Conservation (phyloP, 2,329 filamentous ascomycete genomes). For the Fusarium secorum region DNA sequence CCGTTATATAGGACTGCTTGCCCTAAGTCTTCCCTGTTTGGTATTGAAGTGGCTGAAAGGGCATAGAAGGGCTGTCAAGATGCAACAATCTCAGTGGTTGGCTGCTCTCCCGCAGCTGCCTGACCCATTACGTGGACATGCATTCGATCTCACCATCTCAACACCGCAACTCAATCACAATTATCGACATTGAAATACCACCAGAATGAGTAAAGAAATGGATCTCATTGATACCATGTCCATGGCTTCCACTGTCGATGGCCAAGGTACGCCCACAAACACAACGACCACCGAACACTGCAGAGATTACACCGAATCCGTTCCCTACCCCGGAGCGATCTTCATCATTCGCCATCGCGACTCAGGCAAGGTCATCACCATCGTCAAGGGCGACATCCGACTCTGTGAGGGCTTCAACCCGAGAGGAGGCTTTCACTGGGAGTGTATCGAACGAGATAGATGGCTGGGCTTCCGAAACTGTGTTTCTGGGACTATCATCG, state of each 20-base stretch:
- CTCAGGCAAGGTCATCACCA: slow-evolving; percentile 42
- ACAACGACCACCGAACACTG: slow-evolving; percentile 10
- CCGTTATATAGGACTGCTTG: too few relatives aligned
- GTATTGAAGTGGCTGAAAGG: not conserved
- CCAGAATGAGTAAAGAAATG: slow-evolving; percentile 27
- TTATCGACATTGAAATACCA: not conserved
- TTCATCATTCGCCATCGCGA: slow-evolving; percentile 45
- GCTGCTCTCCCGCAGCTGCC: not conserved
- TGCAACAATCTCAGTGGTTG: not conserved
- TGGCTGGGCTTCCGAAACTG: slow-evolving; percentile 51
- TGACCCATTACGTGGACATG: not conserved
- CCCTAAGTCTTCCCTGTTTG: not conserved
- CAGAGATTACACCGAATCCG: slow-evolving; percentile 17
- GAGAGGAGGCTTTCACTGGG: slow-evolving; percentile 46
- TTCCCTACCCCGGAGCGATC: slow-evolving; percentile 39
- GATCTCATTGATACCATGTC: slow-evolving; percentile 32
- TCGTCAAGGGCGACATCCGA: slow-evolving; percentile 42
- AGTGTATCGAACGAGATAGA: slow-evolving; percentile 48
- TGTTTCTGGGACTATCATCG: slow-evolving; percentile 45
- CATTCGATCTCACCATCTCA: not conserved
- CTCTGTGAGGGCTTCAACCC: slow-evolving; percentile 29
- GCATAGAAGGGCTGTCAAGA: not conserved
- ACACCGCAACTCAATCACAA: not conserved
- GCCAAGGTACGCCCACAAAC: slow-evolving; percentile 27
- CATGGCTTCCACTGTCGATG: slow-evolving; percentile 29